These are phyloP conservation scores for Tolypocladium ovalisporum DNA, from an alignment of 2,329 filamentous ascomycete species.

Conservation along the genomic window DNA sequence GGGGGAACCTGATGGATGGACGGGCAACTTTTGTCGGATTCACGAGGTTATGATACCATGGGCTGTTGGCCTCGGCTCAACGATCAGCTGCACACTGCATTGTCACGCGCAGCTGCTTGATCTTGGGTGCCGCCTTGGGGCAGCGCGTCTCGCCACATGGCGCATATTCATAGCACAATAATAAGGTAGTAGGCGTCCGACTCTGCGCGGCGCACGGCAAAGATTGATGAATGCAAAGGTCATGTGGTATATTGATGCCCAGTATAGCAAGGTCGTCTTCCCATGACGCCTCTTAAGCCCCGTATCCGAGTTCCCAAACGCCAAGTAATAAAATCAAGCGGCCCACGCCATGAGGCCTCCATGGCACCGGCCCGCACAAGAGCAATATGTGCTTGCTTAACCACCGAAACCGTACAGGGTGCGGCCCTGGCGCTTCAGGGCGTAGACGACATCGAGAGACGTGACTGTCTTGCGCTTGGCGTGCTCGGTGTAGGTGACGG, in stretches of 20 bases:
- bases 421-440: conserved; percentile 58
- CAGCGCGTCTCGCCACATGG: not conserved
- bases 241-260: conserved; percentile 8
- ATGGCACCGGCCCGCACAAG: not conserved
- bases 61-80: not conserved
- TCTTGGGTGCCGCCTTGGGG: not conserved
- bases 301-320: conserved; percentile 19
- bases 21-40: not conserved
- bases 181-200: not conserved
- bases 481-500: conserved; percentile 70
- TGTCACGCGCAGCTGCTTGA: too few species aligned
- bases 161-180: not conserved
- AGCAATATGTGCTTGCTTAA: conserved; percentile 33
- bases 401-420: conserved; percentile 86
- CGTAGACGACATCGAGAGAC: conserved; percentile 57
- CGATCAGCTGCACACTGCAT: not conserved
- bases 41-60: conserved; percentile 4
- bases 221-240: conserved; percentile 1
- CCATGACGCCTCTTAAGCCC: conserved; percentile 21
- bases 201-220: not conserved
- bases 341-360: not conserved
- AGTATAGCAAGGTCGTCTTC: conserved; percentile 18
- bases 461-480: conserved; percentile 75
- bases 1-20: not conserved
- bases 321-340: conserved; percentile 13